These are phyloP conservation scores for Claviceps sp. DNA, from an alignment of 2,329 filamentous ascomycete species.

Conservation along the genomic window DNA sequence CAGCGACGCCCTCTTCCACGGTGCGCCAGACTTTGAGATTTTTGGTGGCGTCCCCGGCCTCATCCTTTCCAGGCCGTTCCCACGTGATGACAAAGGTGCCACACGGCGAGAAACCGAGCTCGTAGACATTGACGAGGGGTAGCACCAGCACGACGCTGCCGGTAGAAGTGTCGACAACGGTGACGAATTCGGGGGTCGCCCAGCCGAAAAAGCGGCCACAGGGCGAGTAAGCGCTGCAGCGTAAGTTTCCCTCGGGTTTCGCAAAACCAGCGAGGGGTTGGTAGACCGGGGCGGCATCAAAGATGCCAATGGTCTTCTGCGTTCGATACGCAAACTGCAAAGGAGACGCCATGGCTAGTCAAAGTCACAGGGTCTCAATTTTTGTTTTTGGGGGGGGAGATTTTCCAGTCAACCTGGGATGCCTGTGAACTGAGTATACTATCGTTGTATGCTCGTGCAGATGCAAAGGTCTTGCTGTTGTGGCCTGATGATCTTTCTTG, in stretches of 20 bases:
- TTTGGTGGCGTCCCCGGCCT: constrained; percentile 83
- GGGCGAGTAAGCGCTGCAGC: constrained; percentile 89
- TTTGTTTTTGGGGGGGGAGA: neutral
- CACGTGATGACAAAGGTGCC: constrained; percentile 93
- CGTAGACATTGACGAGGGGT: constrained; percentile 73
- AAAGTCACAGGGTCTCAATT: constrained; percentile 57
- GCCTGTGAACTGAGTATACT: neutral
- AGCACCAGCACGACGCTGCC: constrained; percentile 65
- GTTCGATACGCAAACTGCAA: constrained; percentile 96
- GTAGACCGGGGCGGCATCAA: constrained; percentile 85
- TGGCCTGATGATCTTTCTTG: neutral
- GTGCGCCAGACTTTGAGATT: constrained; percentile 96
- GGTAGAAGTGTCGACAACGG: constrained; percentile 66
- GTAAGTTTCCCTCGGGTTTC: constrained; percentile 84
- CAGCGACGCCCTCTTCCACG: constrained; percentile 51
- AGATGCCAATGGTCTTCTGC: constrained; percentile 87
- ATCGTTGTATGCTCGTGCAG: constrained; percentile 1
- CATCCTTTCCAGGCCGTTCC: constrained; percentile 88
- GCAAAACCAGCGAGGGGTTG: constrained; percentile 68
- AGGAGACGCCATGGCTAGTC: constrained; percentile 82
- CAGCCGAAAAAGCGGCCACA: constrained; percentile 95
- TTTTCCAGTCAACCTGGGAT: constrained; percentile 13
- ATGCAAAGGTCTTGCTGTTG: neutral
- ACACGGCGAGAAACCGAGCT: constrained; percentile 83
- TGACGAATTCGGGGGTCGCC: constrained; percentile 78